Percentiles rank a stretch among this genome's conserved stretches.
phyloP scores from a whole-genome alignment of 305 asterid species.

The Fraxinus ornus region DNA sequence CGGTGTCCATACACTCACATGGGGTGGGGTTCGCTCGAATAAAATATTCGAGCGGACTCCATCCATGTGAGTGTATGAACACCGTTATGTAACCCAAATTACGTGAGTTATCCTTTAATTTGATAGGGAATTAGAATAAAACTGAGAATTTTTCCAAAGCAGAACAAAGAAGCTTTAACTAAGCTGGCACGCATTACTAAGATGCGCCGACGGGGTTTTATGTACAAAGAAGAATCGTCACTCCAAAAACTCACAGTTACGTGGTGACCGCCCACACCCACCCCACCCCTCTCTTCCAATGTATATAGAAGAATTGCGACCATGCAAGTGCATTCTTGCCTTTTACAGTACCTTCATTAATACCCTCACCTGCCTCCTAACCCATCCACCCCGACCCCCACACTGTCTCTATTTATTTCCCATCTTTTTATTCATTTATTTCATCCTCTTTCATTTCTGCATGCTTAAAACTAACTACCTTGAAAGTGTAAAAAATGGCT shows the following conservation, averaged over 20 bases:
- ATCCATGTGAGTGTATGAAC: too few relatives aligned
- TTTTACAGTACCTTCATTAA: conserved; percentile 12
- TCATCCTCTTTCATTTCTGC: neutral
- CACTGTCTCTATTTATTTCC: neutral
- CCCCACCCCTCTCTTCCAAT: neutral
- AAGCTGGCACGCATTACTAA: conserved; percentile 13
- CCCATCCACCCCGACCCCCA: neutral
- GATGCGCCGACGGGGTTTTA: neutral
- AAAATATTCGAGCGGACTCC: too few relatives aligned
- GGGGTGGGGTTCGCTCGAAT: too few relatives aligned
- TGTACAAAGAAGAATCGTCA: neutral
- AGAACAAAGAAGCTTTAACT: neutral
- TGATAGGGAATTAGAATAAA: too few relatives aligned
- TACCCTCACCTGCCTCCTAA: conserved; percentile 25
- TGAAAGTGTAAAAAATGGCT: conserved; percentile 16
- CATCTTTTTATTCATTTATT: conserved; percentile 13
- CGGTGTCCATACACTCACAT: too few relatives aligned
- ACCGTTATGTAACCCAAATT: too few relatives aligned
- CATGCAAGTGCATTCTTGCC: neutral
- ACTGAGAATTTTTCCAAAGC: neutral
- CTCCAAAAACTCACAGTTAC: neutral
- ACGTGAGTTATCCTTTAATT: too few relatives aligned
- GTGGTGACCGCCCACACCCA: neutral
- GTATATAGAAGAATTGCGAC: neutral
- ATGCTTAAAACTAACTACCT: neutral